These are phyloP conservation scores for Yamadazyma dushanensis DNA, from an alignment of 1,139 yeast genomes.

Conservation along the genomic window DNA sequence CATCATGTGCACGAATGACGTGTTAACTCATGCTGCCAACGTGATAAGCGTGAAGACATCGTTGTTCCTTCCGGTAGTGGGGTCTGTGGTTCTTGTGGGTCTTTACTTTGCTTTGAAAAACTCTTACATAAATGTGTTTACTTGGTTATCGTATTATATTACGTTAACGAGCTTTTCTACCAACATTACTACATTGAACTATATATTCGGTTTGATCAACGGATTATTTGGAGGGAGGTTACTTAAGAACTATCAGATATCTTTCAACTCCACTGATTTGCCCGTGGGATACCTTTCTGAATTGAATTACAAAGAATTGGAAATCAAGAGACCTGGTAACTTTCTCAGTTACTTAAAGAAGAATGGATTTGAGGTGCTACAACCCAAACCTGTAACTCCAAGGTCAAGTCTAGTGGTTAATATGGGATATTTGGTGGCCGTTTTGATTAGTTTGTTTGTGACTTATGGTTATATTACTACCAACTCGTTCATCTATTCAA, in stretches of 20 bases:
- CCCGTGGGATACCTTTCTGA: slow-evolving; percentile 11
- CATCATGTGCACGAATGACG: slow-evolving; percentile 8
- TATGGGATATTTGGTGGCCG: slow-evolving; percentile 26
- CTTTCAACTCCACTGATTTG: slow-evolving; percentile 2
- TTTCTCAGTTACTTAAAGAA: slow-evolving; percentile 14
- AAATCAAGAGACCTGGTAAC: slow-evolving; percentile 16
- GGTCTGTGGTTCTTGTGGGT: slow-evolving; percentile 5
- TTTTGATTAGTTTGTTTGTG: slow-evolving; percentile 19
- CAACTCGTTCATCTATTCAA: slow-evolving; percentile 23
- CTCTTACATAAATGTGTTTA: slow-evolving; percentile 1
- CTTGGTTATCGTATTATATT: slow-evolving; percentile 3
- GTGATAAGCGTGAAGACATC: slow-evolving; percentile 5
- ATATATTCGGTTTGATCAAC: slow-evolving; percentile 1
- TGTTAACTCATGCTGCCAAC: slow-evolving; percentile 1
- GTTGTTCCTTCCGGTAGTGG: slow-evolving; percentile 6
- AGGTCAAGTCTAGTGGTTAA: slow-evolving; percentile 28
- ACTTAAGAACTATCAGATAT: slow-evolving; percentile 2
- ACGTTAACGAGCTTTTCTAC: slow-evolving; percentile 3
- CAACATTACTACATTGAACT: slow-evolving; percentile 4
- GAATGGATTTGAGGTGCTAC: slow-evolving; percentile 10
- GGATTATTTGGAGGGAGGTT: not conserved
- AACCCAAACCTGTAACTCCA: slow-evolving; percentile 20
- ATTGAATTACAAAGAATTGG: slow-evolving; percentile 17
- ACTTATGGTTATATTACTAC: slow-evolving; percentile 21
- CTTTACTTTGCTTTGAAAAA: slow-evolving; percentile 6